Evolutionary conservation across 1,139 yeast species (phyloP).

Genomic region (Candida sojae): DNA sequence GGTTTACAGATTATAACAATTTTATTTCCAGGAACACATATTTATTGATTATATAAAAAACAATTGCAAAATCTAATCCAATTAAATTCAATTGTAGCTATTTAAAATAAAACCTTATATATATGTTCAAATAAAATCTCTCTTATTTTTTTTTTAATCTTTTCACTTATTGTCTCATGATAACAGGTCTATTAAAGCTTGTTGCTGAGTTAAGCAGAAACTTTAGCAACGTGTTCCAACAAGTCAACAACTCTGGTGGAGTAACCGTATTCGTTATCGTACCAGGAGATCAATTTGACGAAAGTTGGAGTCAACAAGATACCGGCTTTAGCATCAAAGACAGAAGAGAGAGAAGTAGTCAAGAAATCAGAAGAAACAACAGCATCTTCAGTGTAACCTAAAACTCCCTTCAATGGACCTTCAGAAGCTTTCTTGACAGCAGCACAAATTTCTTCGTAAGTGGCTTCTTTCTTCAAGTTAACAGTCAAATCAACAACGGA

Average conservation of each 20-base stretch:
- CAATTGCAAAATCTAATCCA: background rate
- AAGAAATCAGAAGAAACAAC: conserved; percentile 86
- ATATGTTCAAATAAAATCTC: conserved; percentile 4
- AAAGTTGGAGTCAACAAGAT: conserved; percentile 79
- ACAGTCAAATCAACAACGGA: conserved; percentile 57
- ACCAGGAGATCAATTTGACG: conserved; percentile 86
- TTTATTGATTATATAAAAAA: background rate
- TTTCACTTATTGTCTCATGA: background rate
- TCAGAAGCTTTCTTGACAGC: conserved; percentile 71
- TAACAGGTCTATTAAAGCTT: conserved; percentile 8
- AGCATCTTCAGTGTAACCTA: conserved; percentile 85
- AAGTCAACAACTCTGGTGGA: conserved; percentile 90
- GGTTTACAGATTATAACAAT: too few relatives aligned
- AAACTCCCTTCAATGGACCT: conserved; percentile 70
- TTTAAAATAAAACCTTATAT: background rate
- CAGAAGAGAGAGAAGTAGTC: conserved; percentile 75
- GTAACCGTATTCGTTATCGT: conserved; percentile 92
- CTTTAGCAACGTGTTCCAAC: conserved; percentile 70
- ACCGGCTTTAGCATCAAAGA: conserved; percentile 86
- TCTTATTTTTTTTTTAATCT: background rate
- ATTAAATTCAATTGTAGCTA: background rate
- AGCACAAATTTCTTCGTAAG: conserved; percentile 74
- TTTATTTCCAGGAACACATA: background rate
- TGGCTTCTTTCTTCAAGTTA: conserved; percentile 66
- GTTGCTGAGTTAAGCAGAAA: conserved; percentile 27